Conservation (phyloP, 2,329 filamentous ascomycete genomes). For the Pseudocercospora crystallina region DNA sequence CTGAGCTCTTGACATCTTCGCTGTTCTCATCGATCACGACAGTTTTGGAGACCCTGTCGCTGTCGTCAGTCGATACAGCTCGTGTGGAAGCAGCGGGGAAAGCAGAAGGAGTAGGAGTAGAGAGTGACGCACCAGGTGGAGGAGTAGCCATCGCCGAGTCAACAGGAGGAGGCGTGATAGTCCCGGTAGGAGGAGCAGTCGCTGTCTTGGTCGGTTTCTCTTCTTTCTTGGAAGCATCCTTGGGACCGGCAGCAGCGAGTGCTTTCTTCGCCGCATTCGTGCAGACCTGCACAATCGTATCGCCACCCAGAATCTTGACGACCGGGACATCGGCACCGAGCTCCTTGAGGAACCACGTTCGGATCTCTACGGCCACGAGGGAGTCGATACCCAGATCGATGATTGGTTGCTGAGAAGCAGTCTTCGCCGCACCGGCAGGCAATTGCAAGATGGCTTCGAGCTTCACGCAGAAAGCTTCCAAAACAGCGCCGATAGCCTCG, state of each 20-base stretch:
- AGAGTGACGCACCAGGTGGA: too few species aligned
- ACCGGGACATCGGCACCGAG: conserved; percentile 21
- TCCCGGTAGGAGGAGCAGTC: background rate
- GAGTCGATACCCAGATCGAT: conserved; percentile 39
- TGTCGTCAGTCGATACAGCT: too few species aligned
- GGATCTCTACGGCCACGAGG: conserved; percentile 39
- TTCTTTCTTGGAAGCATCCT: background rate
- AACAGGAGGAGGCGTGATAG: background rate
- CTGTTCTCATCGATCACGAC: too few species aligned
- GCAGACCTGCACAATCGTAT: background rate
- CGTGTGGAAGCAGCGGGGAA: too few species aligned
- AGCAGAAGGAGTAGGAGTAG: too few species aligned
- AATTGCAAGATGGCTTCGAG: too few species aligned
- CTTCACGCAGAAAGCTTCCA: conserved; percentile 1
- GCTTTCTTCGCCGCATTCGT: background rate
- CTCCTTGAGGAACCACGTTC: conserved; percentile 49
- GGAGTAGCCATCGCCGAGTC: too few species aligned
- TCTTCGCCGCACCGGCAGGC: background rate
- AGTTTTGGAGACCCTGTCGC: too few species aligned
- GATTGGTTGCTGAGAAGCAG: background rate
- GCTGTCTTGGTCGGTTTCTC: background rate
- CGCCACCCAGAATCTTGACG: background rate
- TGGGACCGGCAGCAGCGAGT: background rate
- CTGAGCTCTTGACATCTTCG: too few species aligned
- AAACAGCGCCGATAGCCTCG: conserved; percentile 1